Evolutionary conservation across 257 asterid genomes (phyloP).

Genomic region (Cinchona pubescens): DNA sequence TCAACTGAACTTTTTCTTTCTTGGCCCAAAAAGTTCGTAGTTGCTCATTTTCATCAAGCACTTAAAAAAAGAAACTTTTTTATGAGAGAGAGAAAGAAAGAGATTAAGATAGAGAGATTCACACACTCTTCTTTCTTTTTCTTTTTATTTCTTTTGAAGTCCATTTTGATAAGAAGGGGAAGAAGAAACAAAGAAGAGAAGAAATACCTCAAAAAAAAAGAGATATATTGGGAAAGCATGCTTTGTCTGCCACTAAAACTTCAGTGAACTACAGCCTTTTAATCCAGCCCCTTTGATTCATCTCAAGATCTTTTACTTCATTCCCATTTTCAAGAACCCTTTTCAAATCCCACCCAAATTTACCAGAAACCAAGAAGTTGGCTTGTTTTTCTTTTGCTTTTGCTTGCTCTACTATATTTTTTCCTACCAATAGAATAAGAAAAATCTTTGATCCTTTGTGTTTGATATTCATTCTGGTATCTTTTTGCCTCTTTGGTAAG

Average conservation of each 20-base stretch:
- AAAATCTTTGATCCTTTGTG: slow-evolving; percentile 42
- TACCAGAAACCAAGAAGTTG: slow-evolving; percentile 1
- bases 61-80: slow-evolving; percentile 49
- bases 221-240: slow-evolving; percentile 48
- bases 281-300: slow-evolving; percentile 31
- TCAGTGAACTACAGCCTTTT: slow-evolving; percentile 44
- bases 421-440: slow-evolving; percentile 5
- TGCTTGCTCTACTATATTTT: slow-evolving; percentile 10
- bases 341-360: slow-evolving; percentile 5
- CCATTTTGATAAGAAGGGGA: background rate
- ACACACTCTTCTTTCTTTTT: background rate
- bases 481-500: slow-evolving; percentile 21
- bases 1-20: slow-evolving; percentile 26
- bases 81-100: slow-evolving; percentile 30
- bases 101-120: slow-evolving; percentile 35
- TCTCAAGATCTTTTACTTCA: slow-evolving; percentile 20
- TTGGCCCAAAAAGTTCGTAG: slow-evolving; percentile 41
- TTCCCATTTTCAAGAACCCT: slow-evolving; percentile 36
- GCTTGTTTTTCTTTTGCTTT: slow-evolving; percentile 4
- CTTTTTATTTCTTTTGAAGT: background rate
- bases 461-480: slow-evolving; percentile 27
- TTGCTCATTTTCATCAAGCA: slow-evolving; percentile 41
- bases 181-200: background rate
- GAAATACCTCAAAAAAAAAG: background rate
- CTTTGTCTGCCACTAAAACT: slow-evolving; percentile 91